Conservation (phyloP, 1,139 yeast genomes). For the Pichia sp. region DNA sequence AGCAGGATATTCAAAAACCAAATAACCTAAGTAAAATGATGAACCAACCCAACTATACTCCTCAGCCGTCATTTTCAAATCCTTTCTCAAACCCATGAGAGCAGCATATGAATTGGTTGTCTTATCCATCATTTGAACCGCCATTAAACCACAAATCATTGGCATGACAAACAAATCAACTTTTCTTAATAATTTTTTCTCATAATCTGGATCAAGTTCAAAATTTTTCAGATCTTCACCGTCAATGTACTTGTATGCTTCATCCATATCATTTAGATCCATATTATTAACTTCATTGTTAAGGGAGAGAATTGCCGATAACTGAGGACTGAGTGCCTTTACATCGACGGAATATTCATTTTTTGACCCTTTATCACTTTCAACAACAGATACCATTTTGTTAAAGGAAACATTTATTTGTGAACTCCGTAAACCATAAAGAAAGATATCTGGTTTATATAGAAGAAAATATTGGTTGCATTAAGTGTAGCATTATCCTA, state of each 20-base stretch:
- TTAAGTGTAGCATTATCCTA: not conserved
- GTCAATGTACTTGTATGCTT: slow-evolving; percentile 7
- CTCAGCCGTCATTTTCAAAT: slow-evolving; percentile 41
- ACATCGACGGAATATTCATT: slow-evolving; percentile 1
- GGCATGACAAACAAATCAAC: slow-evolving; percentile 50
- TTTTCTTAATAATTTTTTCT: slow-evolving; percentile 34
- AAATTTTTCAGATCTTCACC: slow-evolving; percentile 3
- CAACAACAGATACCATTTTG: not conserved
- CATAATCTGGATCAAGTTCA: slow-evolving; percentile 11
- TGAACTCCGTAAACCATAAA: not conserved
- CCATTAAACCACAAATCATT: slow-evolving; percentile 45
- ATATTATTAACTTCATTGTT: slow-evolving; percentile 7
- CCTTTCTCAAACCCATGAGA: slow-evolving; percentile 36
- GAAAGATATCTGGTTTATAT: not conserved
- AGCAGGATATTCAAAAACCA: slow-evolving; percentile 18
- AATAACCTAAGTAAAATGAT: slow-evolving; percentile 20
- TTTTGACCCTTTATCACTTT: slow-evolving; percentile 1
- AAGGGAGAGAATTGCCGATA: slow-evolving; percentile 8
- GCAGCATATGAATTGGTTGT: slow-evolving; percentile 54
- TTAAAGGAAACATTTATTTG: not conserved
- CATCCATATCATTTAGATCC: slow-evolving; percentile 9
- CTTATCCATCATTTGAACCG: slow-evolving; percentile 60
- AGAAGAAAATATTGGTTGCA: not conserved
- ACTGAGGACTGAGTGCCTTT: not conserved
- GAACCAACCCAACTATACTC: slow-evolving; percentile 22